These are phyloP conservation scores for Gastroboletus turbinatus DNA, from an alignment of 1,284 basidiomycete species.

Conservation along the genomic window DNA sequence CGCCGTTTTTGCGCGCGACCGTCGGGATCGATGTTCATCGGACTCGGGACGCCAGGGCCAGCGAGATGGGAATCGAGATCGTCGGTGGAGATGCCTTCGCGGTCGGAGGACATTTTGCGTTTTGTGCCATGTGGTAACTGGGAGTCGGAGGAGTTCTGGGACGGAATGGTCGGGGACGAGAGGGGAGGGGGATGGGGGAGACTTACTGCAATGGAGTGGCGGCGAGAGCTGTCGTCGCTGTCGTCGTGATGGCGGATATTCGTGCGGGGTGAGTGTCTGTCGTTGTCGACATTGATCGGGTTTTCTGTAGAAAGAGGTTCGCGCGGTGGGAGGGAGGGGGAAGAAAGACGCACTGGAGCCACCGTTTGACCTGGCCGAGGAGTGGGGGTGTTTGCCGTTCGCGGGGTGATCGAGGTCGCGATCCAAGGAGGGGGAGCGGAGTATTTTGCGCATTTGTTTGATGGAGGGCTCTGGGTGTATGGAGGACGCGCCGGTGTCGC, in stretches of 20 bases:
- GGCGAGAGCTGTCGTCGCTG: constrained; percentile 63
- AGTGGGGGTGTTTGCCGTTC: constrained; percentile 21
- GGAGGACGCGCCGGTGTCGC: constrained; percentile 53
- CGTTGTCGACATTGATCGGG: constrained; percentile 44
- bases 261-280: constrained; percentile 30
- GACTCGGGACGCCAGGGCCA: constrained; percentile 64
- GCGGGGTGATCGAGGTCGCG: constrained; percentile 20
- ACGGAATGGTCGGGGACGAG: background rate
- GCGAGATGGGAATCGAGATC: constrained; percentile 65
- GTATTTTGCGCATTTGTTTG: constrained; percentile 47
- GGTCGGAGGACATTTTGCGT: constrained; percentile 77
- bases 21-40: constrained; percentile 54
- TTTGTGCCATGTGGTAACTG: constrained; percentile 62
- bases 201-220: constrained; percentile 63
- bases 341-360: constrained; percentile 22
- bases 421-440: constrained; percentile 52
- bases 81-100: constrained; percentile 50
- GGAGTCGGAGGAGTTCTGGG: constrained; percentile 38
- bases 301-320: constrained; percentile 28
- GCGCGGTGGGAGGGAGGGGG: background rate
- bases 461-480: constrained; percentile 40
- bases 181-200: constrained; percentile 5
- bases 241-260: constrained; percentile 40
- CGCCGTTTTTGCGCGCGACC: constrained; percentile 76
- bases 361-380: constrained; percentile 25